These are phyloP conservation scores for Colletotrichum gloeosporioides DNA, from an alignment of 2,329 filamentous ascomycete species.

Conservation along the genomic window DNA sequence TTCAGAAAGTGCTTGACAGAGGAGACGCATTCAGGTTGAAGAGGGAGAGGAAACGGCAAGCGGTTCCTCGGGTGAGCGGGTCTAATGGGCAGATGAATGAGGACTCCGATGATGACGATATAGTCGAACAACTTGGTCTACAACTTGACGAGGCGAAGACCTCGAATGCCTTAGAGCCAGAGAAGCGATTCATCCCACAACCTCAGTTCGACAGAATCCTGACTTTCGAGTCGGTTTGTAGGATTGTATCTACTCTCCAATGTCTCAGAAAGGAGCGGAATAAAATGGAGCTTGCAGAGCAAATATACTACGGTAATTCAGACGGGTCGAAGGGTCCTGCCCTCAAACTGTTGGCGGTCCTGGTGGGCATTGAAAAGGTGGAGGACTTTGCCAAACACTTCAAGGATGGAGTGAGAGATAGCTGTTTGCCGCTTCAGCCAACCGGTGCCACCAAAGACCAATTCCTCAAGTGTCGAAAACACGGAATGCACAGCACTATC, in stretches of 20 bases:
- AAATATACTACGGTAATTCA: neutral
- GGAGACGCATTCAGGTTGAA: neutral
- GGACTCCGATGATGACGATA: neutral
- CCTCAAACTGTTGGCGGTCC: neutral
- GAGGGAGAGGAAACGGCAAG: neutral
- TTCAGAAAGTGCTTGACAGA: neutral
- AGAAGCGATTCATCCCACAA: neutral
- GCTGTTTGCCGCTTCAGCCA: neutral
- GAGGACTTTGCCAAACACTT: neutral
- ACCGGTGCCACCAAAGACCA: neutral
- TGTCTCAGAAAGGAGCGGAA: neutral
- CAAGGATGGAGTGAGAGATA: neutral
- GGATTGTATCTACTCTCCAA: neutral
- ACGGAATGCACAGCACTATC: neutral
- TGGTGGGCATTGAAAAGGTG: neutral
- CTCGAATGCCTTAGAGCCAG: neutral
- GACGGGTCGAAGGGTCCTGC: neutral
- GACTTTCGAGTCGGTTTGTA: neutral
- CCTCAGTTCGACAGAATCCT: neutral
- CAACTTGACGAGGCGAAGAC: neutral
- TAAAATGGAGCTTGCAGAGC: neutral
- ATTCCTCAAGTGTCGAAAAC: neutral
- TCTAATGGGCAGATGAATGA: neutral
- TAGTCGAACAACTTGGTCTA: neutral
- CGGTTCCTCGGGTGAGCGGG: rapidly evolving